A percentile compares a stretch with the other conserved stretches of the same genome.
Evolutionary conservation across 116 monocot genomes (phyloP).

Genomic region (Trichopus zeylanicus): DNA sequence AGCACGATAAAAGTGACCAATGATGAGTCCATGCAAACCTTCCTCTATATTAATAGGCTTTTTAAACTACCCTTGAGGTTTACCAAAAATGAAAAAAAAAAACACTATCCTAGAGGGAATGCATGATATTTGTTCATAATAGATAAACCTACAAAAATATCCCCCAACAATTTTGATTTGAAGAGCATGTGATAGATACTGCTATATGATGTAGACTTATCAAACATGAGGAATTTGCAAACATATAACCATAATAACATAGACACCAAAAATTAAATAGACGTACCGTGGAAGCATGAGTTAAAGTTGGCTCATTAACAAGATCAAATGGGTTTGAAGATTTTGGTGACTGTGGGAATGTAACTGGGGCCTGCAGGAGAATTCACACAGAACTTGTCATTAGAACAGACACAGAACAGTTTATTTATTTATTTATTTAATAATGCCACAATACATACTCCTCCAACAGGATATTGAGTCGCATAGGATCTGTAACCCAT

Average conservation of each 20-base stretch:
- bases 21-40: no score
- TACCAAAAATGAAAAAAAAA: no score
- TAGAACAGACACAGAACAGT: neutral
- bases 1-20: no score
- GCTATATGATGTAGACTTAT: no score
- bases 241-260: neutral
- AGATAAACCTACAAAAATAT: no score
- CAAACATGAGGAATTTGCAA: neutral
- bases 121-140: no score
- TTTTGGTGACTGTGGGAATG: conserved; percentile 31
- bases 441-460: conserved; percentile 23
- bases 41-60: no score
- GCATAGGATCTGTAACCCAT: conserved; percentile 63
- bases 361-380: conserved; percentile 32
- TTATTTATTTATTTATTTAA: conserved; percentile 1
- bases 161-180: no score
- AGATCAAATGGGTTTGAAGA: conserved; percentile 88
- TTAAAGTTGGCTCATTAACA: conserved; percentile 34
- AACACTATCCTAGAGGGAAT: no score
- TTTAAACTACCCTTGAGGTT: no score
- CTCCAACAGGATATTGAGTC: conserved; percentile 74
- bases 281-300: conserved; percentile 50
- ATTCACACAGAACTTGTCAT: neutral
- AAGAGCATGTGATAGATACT: no score
- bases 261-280: neutral